A percentile compares a stretch with the other conserved stretches of the same genome.
phyloP scores from a whole-genome alignment of 2,329 filamentous ascomycete genomes.

The Berkeleyomyces rouxiae region DNA sequence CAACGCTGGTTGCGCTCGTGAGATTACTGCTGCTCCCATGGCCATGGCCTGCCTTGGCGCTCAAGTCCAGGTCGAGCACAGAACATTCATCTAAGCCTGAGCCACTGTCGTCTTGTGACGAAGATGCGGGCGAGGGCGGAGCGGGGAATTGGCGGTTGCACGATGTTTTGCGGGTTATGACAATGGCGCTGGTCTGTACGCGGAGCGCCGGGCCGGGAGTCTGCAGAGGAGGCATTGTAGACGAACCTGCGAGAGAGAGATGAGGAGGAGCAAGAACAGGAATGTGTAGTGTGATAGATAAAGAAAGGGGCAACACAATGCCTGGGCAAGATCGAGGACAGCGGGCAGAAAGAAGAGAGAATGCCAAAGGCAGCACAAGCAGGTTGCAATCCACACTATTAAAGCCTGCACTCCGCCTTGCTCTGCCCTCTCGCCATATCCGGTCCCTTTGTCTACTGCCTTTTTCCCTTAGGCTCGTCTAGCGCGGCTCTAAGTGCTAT shows the following conservation, averaged over 20 bases:
- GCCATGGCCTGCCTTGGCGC: background rate
- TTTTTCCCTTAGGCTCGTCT: background rate
- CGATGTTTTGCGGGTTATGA: conserved; percentile 23
- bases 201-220: conserved; percentile 4
- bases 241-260: background rate
- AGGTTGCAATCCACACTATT: background rate
- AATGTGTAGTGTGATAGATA: background rate
- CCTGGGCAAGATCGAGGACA: background rate
- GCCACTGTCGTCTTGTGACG: conserved; percentile 8
- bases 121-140: conserved; percentile 32
- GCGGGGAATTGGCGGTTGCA: conserved; percentile 20
- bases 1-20: conserved; percentile 9
- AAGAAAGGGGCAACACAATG: background rate
- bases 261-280: background rate
- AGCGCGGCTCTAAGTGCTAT: background rate
- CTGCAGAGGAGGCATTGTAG: conserved; percentile 10
- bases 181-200: conserved; percentile 34
- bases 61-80: conserved; percentile 10
- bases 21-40: conserved; percentile 4
- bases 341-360: background rate
- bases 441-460: background rate
- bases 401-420: background rate
- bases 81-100: conserved; percentile 9
- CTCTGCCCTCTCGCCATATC: background rate
- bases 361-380: background rate